Conservation (phyloP, 768 basidiomycete species). For the Paxillus ammoniavirescens region DNA sequence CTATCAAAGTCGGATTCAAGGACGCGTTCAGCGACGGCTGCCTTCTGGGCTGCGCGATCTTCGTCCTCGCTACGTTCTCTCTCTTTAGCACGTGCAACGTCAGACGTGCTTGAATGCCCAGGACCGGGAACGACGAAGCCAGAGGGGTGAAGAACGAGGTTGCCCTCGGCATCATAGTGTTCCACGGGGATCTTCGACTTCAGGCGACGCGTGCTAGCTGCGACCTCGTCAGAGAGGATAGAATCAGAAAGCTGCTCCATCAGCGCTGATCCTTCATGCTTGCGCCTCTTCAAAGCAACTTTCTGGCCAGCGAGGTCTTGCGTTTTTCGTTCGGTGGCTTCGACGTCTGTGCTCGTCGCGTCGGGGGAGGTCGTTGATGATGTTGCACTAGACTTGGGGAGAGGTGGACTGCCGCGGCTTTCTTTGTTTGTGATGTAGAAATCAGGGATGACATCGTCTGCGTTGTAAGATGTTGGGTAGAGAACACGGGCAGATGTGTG, state of each 20-base stretch:
- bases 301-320: constrained; percentile 7
- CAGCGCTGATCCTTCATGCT: constrained; percentile 14
- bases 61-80: constrained; percentile 17
- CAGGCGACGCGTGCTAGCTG: constrained; percentile 29
- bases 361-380: neutral
- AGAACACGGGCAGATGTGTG: constrained; percentile 19
- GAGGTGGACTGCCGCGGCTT: constrained; percentile 1
- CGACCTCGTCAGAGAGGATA: constrained; percentile 20
- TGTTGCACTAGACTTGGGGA: neutral
- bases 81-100: constrained; percentile 25
- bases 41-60: constrained; percentile 27
- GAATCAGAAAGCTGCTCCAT: constrained; percentile 24
- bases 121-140: constrained; percentile 31
- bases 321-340: neutral
- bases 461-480: constrained; percentile 28
- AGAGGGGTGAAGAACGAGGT: constrained; percentile 20
- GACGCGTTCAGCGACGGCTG: constrained; percentile 30
- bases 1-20: constrained; percentile 29
- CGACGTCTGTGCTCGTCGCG: neutral
- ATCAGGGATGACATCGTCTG: constrained; percentile 20
- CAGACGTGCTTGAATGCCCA: constrained; percentile 25
- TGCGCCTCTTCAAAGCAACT: neutral
- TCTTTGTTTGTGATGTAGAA: constrained; percentile 30
- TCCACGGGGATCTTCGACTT: constrained; percentile 28
- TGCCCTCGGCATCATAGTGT: constrained; percentile 16